These are phyloP conservation scores for Alternaria panax DNA, from an alignment of 2,329 filamentous ascomycete species.

Conservation along the genomic window DNA sequence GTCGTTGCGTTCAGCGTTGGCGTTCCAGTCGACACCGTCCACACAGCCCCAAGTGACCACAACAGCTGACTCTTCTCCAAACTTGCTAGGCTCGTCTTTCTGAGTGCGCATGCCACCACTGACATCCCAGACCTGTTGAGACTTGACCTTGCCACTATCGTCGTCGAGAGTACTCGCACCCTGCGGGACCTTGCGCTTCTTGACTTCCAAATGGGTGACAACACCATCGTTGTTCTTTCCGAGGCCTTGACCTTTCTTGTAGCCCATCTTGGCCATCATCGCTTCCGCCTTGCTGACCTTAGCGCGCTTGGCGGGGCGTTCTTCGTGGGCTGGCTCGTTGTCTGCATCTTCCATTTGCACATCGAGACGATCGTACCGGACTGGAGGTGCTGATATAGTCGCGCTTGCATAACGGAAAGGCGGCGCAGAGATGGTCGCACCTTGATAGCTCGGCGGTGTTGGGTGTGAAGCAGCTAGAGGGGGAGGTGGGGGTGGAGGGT, in stretches of 20 bases:
- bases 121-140: constrained; percentile 68
- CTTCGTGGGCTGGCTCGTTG: constrained; percentile 31
- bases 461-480: constrained; percentile 51
- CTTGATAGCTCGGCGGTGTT: constrained; percentile 50
- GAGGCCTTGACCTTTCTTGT: constrained; percentile 85
- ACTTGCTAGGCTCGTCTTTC: constrained; percentile 46
- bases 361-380: constrained; percentile 67
- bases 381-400: constrained; percentile 80
- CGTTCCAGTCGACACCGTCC: constrained; percentile 79
- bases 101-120: constrained; percentile 70
- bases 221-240: constrained; percentile 86
- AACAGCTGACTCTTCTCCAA: constrained; percentile 75
- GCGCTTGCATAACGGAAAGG: constrained; percentile 74
- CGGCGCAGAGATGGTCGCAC: constrained; percentile 74
- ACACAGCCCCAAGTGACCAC: constrained; percentile 86
- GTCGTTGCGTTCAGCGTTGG: constrained; percentile 70
- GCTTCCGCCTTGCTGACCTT: constrained; percentile 69
- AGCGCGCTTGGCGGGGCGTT: constrained; percentile 52
- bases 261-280: constrained; percentile 92
- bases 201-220: constrained; percentile 78
- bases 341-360: constrained; percentile 19
- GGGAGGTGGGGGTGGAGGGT: constrained; percentile 27
- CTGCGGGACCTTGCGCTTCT: constrained; percentile 32
- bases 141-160: constrained; percentile 59
- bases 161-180: constrained; percentile 33